Conservation (phyloP, 208 protist species). For the Leishmania turanica region DNA sequence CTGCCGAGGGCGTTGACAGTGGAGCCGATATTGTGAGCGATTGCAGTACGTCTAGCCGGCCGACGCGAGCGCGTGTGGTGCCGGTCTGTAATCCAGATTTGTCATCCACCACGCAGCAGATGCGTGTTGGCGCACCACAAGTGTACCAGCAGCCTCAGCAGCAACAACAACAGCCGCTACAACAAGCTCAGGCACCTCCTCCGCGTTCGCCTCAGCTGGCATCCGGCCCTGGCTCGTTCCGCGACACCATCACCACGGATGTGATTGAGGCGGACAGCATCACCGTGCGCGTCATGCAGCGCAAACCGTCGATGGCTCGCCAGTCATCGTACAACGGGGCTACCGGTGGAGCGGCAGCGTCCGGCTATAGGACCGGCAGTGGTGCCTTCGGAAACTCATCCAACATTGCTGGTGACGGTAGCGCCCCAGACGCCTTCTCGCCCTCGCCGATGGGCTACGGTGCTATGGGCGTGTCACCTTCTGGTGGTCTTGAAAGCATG, state of each 20-base stretch:
- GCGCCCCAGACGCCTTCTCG: not conserved
- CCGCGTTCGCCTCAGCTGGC: constrained; percentile 9
- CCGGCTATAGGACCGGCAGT: not conserved
- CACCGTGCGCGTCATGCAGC: constrained; percentile 28
- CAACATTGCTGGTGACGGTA: not conserved
- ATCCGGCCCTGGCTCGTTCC: constrained; percentile 13
- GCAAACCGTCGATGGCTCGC: constrained; percentile 12
- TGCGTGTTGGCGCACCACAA: not conserved
- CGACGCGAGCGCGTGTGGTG: not conserved
- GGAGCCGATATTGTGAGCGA: not conserved
- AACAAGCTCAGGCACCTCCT: not conserved
- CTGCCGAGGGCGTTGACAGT: not conserved
- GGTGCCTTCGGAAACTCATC: not conserved
- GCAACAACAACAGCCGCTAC: constrained; percentile 8
- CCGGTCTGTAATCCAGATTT: not conserved
- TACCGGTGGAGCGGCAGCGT: not conserved
- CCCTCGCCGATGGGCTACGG: constrained; percentile 13
- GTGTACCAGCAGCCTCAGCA: not conserved
- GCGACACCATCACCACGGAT: constrained; percentile 12
- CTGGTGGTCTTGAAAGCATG: constrained; percentile 9
- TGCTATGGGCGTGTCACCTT: constrained; percentile 19
- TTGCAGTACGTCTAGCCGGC: not conserved
- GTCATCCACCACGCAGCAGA: not conserved
- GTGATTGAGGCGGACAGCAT: constrained; percentile 21
- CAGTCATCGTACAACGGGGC: not conserved